Evolutionary conservation across 164 flowering plant species (phyloP).

Genomic region (Cinnamomum micranthum): DNA sequence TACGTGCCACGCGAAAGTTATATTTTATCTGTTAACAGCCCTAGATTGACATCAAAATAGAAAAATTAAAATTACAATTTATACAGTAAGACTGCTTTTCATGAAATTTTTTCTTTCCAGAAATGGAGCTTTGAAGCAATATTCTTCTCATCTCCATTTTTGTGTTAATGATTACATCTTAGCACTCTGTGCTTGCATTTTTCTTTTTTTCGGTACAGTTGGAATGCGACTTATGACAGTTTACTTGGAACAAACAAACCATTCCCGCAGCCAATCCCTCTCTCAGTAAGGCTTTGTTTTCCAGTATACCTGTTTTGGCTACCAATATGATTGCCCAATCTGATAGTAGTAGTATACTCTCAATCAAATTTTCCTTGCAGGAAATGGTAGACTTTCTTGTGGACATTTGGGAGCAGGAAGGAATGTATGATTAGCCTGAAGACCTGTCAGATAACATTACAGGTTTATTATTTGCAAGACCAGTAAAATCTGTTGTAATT

Average conservation of each 20-base stretch:
- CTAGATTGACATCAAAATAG: no score
- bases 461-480: background rate
- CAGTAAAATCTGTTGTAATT: background rate
- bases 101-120: no score
- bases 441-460: background rate
- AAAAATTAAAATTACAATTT: no score
- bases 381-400: slow-evolving; percentile 86
- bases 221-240: slow-evolving; percentile 73
- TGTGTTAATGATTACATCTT: background rate
- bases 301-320: background rate
- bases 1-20: no score
- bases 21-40: no score
- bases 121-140: no score
- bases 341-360: background rate
- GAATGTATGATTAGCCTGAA: slow-evolving; percentile 60
- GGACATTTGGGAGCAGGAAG: slow-evolving; percentile 88
- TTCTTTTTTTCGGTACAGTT: slow-evolving; percentile 37
- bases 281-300: slow-evolving; percentile 47
- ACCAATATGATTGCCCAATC: background rate
- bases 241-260: slow-evolving; percentile 65
- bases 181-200: background rate
- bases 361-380: slow-evolving; percentile 25
- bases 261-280: slow-evolving; percentile 64
- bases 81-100: no score
- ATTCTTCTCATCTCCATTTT: no score